Evolutionary conservation across 179 eudicot genomes (phyloP), one percentile per base, ranked within the genome.

Genomic region (Gypsophila paniculata): DNA sequence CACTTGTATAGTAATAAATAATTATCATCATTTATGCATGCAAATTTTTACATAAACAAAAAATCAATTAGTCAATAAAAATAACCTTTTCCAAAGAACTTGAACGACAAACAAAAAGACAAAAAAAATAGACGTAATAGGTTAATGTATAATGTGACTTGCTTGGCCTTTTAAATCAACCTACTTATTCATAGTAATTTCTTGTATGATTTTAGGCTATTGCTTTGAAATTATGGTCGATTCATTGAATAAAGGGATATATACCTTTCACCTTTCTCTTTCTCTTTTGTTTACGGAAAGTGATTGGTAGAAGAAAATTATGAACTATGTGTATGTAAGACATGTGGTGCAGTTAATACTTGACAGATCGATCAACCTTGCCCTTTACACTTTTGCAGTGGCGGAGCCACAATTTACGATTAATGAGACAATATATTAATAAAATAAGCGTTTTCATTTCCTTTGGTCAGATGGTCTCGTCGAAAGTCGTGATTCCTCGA

Each of bases 151-250:
- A 51, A 68, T 26, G 60, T 49, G 72, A 29, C 61, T 53, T 69
- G 32, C 14, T 69, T 69, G 72, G 72, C n/a, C 61, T 29, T 34
- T 52, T 53, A 10, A 26, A 51, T 52, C 61, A 68, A 29, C 19
- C 12, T 13, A 26, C 7, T 4, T 61, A 34, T 29, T 13, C 2
- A 32, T 61, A 61, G 32, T 61, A 61, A 61, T 61, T 58, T 26
- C 8, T 29, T 1, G 18, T 6, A 26, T 38, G 26, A 3, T 29
- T 18, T 61, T 29, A 7, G 4, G 29, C 65, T 29, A 26, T 29
- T 13, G 11, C 65, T 61, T 61, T 17, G 42, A 61, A 25, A 1
- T 18, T 18, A 54, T 18, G 25, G 22, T 22, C 36, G 11, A 58
- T 22, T 21, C 29, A 19, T 18, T 19, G 25, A 46, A 46, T 23